Evolutionary conservation across 2,329 filamentous ascomycete species (phyloP).

Genomic region (Pyricularia grisea): DNA sequence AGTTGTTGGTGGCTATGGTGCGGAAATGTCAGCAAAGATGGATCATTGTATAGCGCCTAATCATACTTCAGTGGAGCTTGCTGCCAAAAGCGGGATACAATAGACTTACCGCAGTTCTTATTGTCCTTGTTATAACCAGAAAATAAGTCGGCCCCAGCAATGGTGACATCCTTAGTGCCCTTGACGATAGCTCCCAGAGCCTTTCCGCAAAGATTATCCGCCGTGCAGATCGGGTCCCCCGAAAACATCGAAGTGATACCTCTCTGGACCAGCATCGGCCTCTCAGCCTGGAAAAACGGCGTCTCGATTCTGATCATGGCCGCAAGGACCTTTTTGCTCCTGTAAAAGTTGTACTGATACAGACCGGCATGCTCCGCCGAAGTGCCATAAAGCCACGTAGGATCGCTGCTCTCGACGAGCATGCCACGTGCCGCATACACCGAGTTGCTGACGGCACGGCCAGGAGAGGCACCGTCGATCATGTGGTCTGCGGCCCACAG

Average conservation of each 20-base stretch:
- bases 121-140: constrained; percentile 7
- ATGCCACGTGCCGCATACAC: constrained; percentile 25
- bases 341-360: constrained; percentile 36
- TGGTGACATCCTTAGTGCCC: constrained; percentile 8
- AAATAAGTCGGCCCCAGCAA: constrained; percentile 3
- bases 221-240: constrained; percentile 10
- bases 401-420: constrained; percentile 16
- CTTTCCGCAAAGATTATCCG: constrained; percentile 11
- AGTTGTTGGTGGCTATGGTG: constrained; percentile 9
- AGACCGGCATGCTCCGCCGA: constrained; percentile 35
- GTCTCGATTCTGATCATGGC: constrained; percentile 30
- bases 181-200: constrained; percentile 5
- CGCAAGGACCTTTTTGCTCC: constrained; percentile 34
- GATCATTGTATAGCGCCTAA: not conserved
- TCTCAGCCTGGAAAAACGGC: constrained; percentile 37
- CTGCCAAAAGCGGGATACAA: not conserved
- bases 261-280: constrained; percentile 27
- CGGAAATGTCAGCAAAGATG: not conserved
- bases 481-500: constrained; percentile 59
- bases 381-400: constrained; percentile 27
- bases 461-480: not conserved
- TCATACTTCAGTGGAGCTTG: not conserved
- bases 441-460: constrained; percentile 15
- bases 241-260: constrained; percentile 12
- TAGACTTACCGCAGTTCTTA: not conserved